These are phyloP conservation scores for Rhamnella rubrinervis DNA, from an alignment of 331 rosid species.

Conservation along the genomic window DNA sequence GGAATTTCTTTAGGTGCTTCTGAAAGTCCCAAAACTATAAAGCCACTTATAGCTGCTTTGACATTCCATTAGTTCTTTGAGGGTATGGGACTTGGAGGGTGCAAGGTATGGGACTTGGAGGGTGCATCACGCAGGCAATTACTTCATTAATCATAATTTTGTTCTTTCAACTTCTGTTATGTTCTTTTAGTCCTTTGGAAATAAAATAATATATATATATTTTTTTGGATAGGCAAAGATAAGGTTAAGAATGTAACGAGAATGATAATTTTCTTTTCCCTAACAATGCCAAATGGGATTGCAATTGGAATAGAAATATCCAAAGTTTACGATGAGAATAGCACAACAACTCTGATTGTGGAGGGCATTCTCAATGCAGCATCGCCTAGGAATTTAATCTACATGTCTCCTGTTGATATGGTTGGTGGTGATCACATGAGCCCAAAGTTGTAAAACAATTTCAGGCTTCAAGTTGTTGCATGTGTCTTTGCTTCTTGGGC, in stretches of 20 bases:
- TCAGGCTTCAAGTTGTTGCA: conserved; percentile 47
- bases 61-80: too few species aligned
- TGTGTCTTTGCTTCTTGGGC: conserved; percentile 70
- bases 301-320: conserved; percentile 51
- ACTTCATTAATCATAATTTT: too few species aligned
- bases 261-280: too few species aligned
- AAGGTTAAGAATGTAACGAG: too few species aligned
- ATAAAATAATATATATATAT: too few species aligned
- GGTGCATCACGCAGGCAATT: conserved; percentile 54
- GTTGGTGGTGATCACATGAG: conserved; percentile 79
- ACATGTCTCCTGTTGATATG: conserved; percentile 77
- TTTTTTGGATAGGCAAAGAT: too few species aligned
- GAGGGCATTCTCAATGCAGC: conserved; percentile 62
- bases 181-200: too few species aligned
- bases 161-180: too few species aligned
- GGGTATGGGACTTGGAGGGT: too few species aligned
- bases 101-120: conserved; percentile 86
- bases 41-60: conserved; percentile 47
- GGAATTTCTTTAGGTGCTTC: conserved; percentile 76
- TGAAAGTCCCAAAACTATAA: conserved; percentile 39
- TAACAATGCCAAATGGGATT: too few species aligned
- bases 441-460: conserved; percentile 51
- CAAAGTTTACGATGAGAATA: conserved; percentile 41
- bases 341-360: conserved; percentile 51
- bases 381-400: conserved; percentile 65